phyloP scores from a whole-genome alignment of 2,329 filamentous ascomycete species.

The Lasiodiplodia sp. region DNA sequence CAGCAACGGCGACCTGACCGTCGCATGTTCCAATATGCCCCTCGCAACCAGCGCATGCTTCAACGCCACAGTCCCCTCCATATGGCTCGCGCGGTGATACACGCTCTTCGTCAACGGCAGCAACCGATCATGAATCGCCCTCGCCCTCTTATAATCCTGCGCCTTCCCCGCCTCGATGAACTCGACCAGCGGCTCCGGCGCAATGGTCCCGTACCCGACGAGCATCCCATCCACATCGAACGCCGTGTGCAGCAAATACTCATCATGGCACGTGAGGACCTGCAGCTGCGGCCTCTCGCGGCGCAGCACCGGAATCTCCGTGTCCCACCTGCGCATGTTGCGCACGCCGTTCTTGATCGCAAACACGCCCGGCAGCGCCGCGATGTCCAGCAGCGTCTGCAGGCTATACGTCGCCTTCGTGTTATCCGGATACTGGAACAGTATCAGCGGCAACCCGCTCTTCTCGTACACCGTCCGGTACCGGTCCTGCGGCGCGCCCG shows the following conservation, averaged over 20 bases:
- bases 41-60: constrained; percentile 62
- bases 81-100: constrained; percentile 63
- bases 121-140: constrained; percentile 59
- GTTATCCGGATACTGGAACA: constrained; percentile 63
- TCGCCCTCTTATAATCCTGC: constrained; percentile 57
- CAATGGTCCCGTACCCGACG: constrained; percentile 63
- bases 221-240: constrained; percentile 63
- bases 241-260: constrained; percentile 60
- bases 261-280: constrained; percentile 61
- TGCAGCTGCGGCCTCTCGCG: constrained; percentile 58
- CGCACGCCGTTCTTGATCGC: constrained; percentile 66
- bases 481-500: constrained; percentile 60
- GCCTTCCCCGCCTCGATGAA: constrained; percentile 60
- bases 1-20: constrained; percentile 58
- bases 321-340: constrained; percentile 65
- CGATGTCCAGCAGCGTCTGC: constrained; percentile 61
- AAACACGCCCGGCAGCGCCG: constrained; percentile 60
- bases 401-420: constrained; percentile 62
- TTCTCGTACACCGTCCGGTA: constrained; percentile 60
- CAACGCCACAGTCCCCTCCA: constrained; percentile 61
- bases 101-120: constrained; percentile 62
- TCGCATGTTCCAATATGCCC: constrained; percentile 59
- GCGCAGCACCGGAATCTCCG: constrained; percentile 62
- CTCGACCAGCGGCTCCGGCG: constrained; percentile 59
- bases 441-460: constrained; percentile 58